Percentiles rank a stretch among this genome's conserved stretches.
phyloP scores from a whole-genome alignment of 2,329 filamentous ascomycete genomes.

The Diatrype stigma region DNA sequence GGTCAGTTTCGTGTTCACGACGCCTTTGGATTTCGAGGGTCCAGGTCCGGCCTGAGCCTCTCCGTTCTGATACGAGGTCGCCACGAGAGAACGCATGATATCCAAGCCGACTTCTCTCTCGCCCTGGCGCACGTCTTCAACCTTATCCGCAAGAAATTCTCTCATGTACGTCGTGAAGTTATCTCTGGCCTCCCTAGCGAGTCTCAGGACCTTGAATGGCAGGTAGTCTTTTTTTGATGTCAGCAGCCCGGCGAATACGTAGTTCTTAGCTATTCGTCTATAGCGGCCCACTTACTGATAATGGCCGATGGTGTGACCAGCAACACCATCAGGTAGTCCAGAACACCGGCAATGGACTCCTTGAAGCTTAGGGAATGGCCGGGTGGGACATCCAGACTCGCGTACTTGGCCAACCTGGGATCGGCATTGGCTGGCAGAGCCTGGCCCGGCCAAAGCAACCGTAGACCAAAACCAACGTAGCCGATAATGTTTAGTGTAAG shows the following conservation, averaged over 20 bases:
- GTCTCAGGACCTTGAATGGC: slow-evolving; percentile 48
- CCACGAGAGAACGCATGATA: slow-evolving; percentile 47
- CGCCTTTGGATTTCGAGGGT: slow-evolving; percentile 16
- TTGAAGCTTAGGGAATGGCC: slow-evolving; percentile 64
- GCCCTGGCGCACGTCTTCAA: slow-evolving; percentile 34
- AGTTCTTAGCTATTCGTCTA: too few species aligned
- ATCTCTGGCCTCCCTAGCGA: slow-evolving; percentile 48
- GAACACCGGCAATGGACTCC: slow-evolving; percentile 54
- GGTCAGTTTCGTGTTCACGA: slow-evolving; percentile 44
- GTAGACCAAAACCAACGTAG: slow-evolving; percentile 67
- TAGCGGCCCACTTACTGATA: slow-evolving; percentile 46
- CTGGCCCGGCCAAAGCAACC: slow-evolving; percentile 60
- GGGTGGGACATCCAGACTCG: slow-evolving; percentile 37
- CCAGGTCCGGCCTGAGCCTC: slow-evolving; percentile 14
- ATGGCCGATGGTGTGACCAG: slow-evolving; percentile 57
- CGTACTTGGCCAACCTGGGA: slow-evolving; percentile 43
- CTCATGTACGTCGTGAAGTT: slow-evolving; percentile 69
- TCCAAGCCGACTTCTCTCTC: slow-evolving; percentile 45
- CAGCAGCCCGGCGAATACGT: too few species aligned
- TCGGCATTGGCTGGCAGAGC: slow-evolving; percentile 39
- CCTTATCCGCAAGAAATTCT: slow-evolving; percentile 62
- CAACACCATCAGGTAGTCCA: slow-evolving; percentile 61
- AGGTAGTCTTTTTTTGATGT: too few species aligned
- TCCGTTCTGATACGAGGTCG: slow-evolving; percentile 38
- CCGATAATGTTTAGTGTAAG: slow-evolving; percentile 54